Conservation (phyloP, 2,329 filamentous ascomycete species). For the Rhinocladiella similis region DNA sequence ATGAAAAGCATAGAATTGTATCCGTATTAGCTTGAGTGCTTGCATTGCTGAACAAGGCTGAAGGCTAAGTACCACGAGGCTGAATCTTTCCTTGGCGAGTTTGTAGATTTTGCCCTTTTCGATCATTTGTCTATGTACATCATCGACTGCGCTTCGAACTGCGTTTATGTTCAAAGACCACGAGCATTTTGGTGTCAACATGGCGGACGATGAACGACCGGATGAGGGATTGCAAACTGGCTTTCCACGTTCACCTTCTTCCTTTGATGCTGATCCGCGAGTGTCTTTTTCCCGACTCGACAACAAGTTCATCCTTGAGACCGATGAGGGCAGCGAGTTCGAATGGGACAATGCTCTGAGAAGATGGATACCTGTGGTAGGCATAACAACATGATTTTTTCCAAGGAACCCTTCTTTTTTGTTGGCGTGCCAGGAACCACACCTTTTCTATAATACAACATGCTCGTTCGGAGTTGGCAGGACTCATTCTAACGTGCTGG, state of each 20-base stretch:
- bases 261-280: constrained; percentile 76
- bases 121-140: background rate
- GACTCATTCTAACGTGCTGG: constrained; percentile 27
- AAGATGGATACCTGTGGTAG: constrained; percentile 72
- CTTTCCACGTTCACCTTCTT: constrained; percentile 58
- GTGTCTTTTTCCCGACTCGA: constrained; percentile 85
- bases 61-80: background rate
- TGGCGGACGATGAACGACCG: constrained; percentile 17
- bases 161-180: background rate
- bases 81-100: background rate
- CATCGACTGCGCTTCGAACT: background rate
- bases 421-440: background rate
- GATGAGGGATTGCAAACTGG: constrained; percentile 21
- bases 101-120: background rate
- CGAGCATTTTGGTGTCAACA: background rate
- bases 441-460: background rate
- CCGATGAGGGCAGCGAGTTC: constrained; percentile 80
- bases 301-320: constrained; percentile 79
- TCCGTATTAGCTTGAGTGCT: no score
- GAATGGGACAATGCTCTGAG: constrained; percentile 72
- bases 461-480: constrained; percentile 8
- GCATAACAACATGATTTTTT: constrained; percentile 25
- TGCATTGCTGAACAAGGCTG: constrained; percentile 13
- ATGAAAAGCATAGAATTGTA: background rate
- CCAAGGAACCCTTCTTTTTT: constrained; percentile 6